Evolutionary conservation across 257 asterid species (phyloP), one percentile per base, ranked within the genome.

Genomic region (Scutellaria minor): DNA sequence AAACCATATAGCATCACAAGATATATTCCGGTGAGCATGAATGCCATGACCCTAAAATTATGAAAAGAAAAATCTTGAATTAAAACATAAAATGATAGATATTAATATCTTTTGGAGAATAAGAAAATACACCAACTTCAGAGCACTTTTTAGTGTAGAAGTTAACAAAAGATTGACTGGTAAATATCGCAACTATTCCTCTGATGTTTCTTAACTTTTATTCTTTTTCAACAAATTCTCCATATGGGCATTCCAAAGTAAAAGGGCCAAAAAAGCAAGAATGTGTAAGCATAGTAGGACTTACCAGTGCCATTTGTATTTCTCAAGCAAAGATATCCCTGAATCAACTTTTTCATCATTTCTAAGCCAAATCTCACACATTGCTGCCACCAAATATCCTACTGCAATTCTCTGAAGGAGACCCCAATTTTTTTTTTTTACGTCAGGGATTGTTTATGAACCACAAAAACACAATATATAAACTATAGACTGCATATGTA

Each of bases 291-390:
- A 77, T 46, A 7, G 47, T 7, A 39, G 62, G 53, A 73, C 83
- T 78, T 81, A 88, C 95, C 91, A 86, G 68, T 88, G 95, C 75
- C 84, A 70, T 64, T 78, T 81, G 55, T 84, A 88, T 73, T 87
- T 88, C 84, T 83, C 84, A 12, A 88, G 75, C 85, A 88, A 79
- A 57, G 90, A 81, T 70, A 44, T n/a, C 53, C 85, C 81, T 12
- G 88, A 84, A 68, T 73, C 70, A 66, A 81, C 88, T 81, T 84
- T 86, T 65, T 81, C 87, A 45, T 81, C 86, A 24, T 78, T 82
- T 75, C 88, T 71, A n/a, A 88, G 92, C 95, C 95, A 88, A 77
- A 88, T 86, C 83, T 86, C 91, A 64, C 90, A 88, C 70, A 82
- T 62, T 53, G 95, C 95, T 57, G 86, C 85, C 41, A 81, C 65